A percentile compares a stretch with the other conserved stretches of the same genome.
Evolutionary conservation across 208 protist genomes (phyloP).

Genomic region (Balamuthia mandrillaris): DNA sequence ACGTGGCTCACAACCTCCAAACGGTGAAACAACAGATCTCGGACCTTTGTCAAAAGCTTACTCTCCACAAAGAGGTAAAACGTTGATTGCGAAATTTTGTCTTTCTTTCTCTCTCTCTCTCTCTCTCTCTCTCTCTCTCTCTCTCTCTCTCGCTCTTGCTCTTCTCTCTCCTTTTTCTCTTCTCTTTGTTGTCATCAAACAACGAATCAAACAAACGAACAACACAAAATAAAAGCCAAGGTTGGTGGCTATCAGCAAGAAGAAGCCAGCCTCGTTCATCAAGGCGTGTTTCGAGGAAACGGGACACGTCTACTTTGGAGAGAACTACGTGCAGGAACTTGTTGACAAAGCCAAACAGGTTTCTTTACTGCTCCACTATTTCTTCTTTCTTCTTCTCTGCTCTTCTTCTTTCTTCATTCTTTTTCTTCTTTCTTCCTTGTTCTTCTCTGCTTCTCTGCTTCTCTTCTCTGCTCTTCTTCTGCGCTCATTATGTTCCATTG

Average conservation of each 20-base stretch:
- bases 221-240: background rate
- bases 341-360: conserved; percentile 78
- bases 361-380: background rate
- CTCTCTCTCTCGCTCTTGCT: background rate
- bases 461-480: background rate
- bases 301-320: conserved; percentile 84
- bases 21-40: too few species aligned
- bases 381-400: background rate
- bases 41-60: background rate
- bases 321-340: conserved; percentile 95
- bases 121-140: background rate
- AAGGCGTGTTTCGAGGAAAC: conserved; percentile 52
- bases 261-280: conserved; percentile 64
- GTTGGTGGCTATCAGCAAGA: conserved; percentile 75
- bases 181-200: background rate
- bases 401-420: background rate
- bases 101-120: background rate
- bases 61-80: background rate
- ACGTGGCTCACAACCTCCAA: too few species aligned
- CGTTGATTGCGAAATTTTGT: background rate
- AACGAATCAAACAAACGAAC: background rate
- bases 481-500: conserved; percentile 68
- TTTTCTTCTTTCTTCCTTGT: background rate
- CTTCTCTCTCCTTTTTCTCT: background rate
- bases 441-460: background rate